Conservation (phyloP, 176 grass and related monocot genomes). For the Pontederia paniculata region DNA sequence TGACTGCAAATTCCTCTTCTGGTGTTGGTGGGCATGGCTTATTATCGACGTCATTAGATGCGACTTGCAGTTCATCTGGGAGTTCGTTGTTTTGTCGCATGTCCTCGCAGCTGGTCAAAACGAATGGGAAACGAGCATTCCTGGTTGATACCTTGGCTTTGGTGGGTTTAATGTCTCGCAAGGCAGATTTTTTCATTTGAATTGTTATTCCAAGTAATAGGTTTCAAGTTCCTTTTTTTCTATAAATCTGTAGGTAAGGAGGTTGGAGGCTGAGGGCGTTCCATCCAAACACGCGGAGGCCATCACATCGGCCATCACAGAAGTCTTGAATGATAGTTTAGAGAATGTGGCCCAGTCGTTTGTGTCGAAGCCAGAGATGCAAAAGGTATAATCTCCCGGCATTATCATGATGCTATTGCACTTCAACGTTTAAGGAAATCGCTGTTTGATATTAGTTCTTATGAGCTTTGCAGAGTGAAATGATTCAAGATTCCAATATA, state of each 20-base stretch:
- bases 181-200: background rate
- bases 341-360: slow-evolving; percentile 86
- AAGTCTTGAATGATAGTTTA: slow-evolving; percentile 95
- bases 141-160: slow-evolving; percentile 88
- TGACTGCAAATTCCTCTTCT: too few relatives aligned
- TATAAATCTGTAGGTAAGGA: slow-evolving; percentile 47
- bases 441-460: background rate
- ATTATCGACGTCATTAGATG: too few relatives aligned
- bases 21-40: too few relatives aligned
- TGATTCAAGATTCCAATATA: slow-evolving; percentile 77
- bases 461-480: slow-evolving; percentile 41
- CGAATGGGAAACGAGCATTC: slow-evolving; percentile 67
- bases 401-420: background rate
- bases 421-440: background rate
- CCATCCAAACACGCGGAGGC: slow-evolving; percentile 92
- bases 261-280: slow-evolving; percentile 77
- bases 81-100: slow-evolving; percentile 22
- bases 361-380: slow-evolving; percentile 78
- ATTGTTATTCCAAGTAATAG: background rate
- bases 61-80: background rate
- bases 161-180: slow-evolving; percentile 14
- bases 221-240: background rate
- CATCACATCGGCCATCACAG: slow-evolving; percentile 81
- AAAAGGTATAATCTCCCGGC: slow-evolving; percentile 34
- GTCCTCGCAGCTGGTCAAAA: slow-evolving; percentile 88